Evolutionary conservation across 768 basidiomycete species (phyloP), one percentile per base, ranked within the genome.

Genomic region (Lyophyllum semitale): DNA sequence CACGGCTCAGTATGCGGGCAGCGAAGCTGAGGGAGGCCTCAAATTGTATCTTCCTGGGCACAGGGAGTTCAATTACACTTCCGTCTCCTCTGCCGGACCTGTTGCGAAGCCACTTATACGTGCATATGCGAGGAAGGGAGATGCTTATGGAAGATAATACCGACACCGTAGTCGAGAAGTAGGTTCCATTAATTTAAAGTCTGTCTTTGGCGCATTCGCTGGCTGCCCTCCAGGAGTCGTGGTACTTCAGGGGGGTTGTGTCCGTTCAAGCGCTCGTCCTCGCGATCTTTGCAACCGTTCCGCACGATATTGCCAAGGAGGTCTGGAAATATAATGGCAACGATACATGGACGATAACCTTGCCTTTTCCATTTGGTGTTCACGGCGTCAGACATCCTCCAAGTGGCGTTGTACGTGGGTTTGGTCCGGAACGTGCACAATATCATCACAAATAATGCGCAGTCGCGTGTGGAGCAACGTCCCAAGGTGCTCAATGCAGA

Each of bases 161-260:
- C 1, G 79, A 84, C 11, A 71, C 72, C 4, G 73, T 84, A 12
- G 80, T 84, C 13, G 82, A 89, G 59, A 83, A 79, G 46, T 78
- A 80, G 30, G 72, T 93, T 84, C 87, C 1, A 84, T 95, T 67
- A 97, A 97, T 68, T 79, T 94, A 60, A 95, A 95, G n/a, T 66
- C 80, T 95, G 45, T 95, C 93, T 1, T 74, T 97, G 37, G 77
- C 90, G 18, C 89, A 96, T 62, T 80, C 90, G 0, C 91, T 95
- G 67, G 83, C 82, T 2, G 74, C 84, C 1, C 76, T 93, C 42
- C 82, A 88, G 0, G 84, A 90, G 53, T 82, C 93, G 3, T 96
- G 92, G 92, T 88, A 85, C 68, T 70, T 92, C 23, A 79, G 89
- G 25, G 82, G 80, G 1, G 84, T 89, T 53, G 62, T 68, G n/a